Conservation (phyloP, 163 green algal species). For the Scenedesmus sp. region DNA sequence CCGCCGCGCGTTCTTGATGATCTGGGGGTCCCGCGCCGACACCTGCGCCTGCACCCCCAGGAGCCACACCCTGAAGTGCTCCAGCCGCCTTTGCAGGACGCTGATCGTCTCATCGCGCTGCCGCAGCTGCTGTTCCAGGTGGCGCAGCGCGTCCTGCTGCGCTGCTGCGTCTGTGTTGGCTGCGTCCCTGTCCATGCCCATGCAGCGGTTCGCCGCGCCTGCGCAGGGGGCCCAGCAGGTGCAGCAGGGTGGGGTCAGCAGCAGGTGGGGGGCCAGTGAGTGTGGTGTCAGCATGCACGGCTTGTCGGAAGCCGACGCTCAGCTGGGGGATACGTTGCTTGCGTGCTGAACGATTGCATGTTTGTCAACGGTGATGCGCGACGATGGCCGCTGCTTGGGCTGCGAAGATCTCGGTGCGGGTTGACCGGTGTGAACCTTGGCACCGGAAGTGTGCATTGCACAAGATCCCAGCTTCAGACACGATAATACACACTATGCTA, state of each 20-base stretch:
- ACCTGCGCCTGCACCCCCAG: slow-evolving; percentile 57
- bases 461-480: not conserved
- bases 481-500: not conserved
- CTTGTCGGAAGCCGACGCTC: not conserved
- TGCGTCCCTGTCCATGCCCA: not conserved
- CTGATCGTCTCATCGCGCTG: slow-evolving; percentile 2
- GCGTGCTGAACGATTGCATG: not conserved
- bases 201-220: not conserved
- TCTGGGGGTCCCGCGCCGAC: slow-evolving; percentile 58
- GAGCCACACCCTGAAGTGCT: slow-evolving; percentile 66
- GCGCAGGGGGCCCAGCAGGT: not conserved
- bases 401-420: slow-evolving; percentile 5
- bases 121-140: not conserved
- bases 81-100: slow-evolving; percentile 55
- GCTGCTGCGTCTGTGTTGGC: not conserved
- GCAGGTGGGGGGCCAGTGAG: not conserved
- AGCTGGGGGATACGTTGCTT: not conserved
- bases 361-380: not conserved
- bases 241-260: not conserved
- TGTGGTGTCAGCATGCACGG: not conserved
- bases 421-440: not conserved
- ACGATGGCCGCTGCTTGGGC: not conserved
- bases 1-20: slow-evolving; percentile 70
- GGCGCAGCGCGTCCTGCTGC: not conserved
- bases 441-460: not conserved